These are phyloP conservation scores for Lepidopterella palustris DNA, from an alignment of 495 filamentous ascomycete genomes.

Conservation along the genomic window DNA sequence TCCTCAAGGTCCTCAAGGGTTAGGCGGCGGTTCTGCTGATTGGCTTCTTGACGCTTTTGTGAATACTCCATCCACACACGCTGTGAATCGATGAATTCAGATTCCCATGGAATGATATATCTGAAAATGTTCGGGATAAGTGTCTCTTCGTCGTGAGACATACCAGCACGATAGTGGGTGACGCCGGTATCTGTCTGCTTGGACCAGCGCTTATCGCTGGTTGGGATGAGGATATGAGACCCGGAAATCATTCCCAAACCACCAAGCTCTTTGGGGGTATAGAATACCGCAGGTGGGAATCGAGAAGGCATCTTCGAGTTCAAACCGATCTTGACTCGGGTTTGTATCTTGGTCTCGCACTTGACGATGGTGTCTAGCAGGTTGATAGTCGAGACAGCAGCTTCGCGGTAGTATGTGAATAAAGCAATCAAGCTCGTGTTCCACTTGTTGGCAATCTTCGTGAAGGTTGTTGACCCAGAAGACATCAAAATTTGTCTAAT, in stretches of 20 bases:
- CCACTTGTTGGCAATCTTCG: constrained; percentile 99
- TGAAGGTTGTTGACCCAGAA: constrained; percentile 97
- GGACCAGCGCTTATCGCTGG: constrained; percentile 96
- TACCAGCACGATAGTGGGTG: constrained; percentile 94
- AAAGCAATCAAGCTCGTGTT: constrained; percentile 97
- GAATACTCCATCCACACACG: constrained; percentile 99
- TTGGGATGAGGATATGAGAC: constrained; percentile 95
- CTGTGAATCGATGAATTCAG: constrained; percentile 98
- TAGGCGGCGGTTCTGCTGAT: constrained; percentile 92
- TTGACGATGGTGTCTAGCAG: constrained; percentile 98
- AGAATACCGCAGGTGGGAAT: constrained; percentile 98
- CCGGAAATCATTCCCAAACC: constrained; percentile 99
- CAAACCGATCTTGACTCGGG: constrained; percentile 95
- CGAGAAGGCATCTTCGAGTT: constrained; percentile 99
- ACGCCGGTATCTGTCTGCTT: constrained; percentile 97
- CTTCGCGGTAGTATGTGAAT: constrained; percentile 98
- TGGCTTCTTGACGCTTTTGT: constrained; percentile 93
- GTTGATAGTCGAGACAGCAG: constrained; percentile 93
- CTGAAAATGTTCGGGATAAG: constrained; percentile 98
- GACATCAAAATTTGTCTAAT: constrained; percentile 99
- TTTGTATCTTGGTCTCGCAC: constrained; percentile 99
- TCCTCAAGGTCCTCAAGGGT: constrained; percentile 97
- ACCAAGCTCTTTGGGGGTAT: constrained; percentile 97
- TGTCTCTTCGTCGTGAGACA: constrained; percentile 98
- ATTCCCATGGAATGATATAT: constrained; percentile 99